Base-by-base conservation (phyloP, 2,329 filamentous ascomycete genomes). In the Xylaria digitata region DNA sequence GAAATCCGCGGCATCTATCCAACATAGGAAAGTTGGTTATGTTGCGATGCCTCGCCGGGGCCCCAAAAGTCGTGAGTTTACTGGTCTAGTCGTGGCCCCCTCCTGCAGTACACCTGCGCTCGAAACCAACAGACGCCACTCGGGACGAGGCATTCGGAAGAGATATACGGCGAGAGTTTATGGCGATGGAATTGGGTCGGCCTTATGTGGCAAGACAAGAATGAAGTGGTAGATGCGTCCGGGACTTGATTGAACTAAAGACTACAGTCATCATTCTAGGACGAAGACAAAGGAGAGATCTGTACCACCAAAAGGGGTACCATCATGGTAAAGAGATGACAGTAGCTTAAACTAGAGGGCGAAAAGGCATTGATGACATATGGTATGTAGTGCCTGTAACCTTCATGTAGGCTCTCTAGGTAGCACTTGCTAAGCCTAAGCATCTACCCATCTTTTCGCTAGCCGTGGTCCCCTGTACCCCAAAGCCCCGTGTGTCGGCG, bases 351-450 rank as follows among this genome's bases (percentile, higher is more conserved):
- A 9, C 11, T 5, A 6, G 15, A 26, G 54, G 58, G 4, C 5
- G 15, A 19, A 1, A 45, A 26, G 23, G 42, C 9, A 9, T 21
- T 43, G 37, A 53, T 21, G 30, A 19, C 15, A 42, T 13, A 53
- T 17, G 11, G 0, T 26, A 30, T 52, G n/a, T 26, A 6, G 21
- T 6, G 5, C 19, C 11, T 52, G 9, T 19, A 26, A 34, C 19
- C 11, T 57, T 57, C 58, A 57, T 53, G 52, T 46, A 61, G 58
- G 58, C 59, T 63, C 11, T 8, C 45, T 23, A 15, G 45, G 11
- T 48, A 40, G 46, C 54, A n/a, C 54, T 55, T 49, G 42, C 32
- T 34, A 17, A 58, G 17, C 54, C 43, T 49, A 40, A 40, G 37
- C 37, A 17, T 6, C 9, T 54, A 32, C 5, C 9, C 17, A 43